phyloP scores from a whole-genome alignment of 257 asterid species.

The Leptodermis oblonga region DNA sequence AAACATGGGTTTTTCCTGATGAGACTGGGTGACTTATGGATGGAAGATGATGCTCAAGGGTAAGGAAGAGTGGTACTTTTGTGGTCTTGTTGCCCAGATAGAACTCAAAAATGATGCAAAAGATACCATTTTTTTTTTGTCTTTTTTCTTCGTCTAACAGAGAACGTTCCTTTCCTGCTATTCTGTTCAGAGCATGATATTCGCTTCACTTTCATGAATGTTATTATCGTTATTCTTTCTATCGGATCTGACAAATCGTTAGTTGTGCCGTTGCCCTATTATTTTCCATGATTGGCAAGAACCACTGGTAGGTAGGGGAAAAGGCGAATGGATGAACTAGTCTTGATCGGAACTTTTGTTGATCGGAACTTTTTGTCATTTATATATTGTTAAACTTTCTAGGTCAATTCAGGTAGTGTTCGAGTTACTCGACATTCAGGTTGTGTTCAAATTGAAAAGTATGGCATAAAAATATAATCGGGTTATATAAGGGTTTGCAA shows the following conservation, averaged over 20 bases:
- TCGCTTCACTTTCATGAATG: neutral
- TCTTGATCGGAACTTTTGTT: too few species aligned
- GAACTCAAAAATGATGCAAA: neutral
- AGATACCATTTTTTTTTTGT: neutral
- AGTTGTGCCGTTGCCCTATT: neutral
- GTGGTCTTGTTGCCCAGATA: neutral
- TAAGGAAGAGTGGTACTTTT: neutral
- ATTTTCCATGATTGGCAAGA: neutral
- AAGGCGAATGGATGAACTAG: neutral
- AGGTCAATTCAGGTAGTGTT: too few species aligned
- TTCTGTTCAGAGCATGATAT: neutral
- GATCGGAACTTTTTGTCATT: too few species aligned
- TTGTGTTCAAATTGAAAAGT: too few species aligned
- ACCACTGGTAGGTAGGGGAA: neutral
- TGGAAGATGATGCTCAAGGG: neutral
- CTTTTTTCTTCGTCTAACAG: too few species aligned
- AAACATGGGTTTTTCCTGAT: neutral
- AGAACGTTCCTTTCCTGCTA: neutral
- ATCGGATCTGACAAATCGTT: too few species aligned
- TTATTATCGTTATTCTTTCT: neutral
- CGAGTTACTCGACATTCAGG: too few species aligned
- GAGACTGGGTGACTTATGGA: neutral
- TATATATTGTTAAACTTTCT: too few species aligned
- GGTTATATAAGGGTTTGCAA: too few species aligned
- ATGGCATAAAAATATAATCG: too few species aligned